Conservation (phyloP, 2,329 filamentous ascomycete genomes). For the Phaeoacremonium minimum region DNA sequence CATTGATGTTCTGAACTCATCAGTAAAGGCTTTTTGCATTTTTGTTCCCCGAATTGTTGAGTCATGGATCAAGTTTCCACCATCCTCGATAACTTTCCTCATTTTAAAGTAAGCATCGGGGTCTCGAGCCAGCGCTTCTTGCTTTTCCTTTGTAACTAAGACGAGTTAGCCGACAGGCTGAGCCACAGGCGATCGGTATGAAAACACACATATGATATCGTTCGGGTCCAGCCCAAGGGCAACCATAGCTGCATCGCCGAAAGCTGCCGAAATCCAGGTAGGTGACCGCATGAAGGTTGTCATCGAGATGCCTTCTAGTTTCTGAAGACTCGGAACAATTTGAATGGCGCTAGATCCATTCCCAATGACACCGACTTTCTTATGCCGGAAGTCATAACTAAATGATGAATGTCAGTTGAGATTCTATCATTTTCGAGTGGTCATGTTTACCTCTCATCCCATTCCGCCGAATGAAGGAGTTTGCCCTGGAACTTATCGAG, state of each 20-base stretch:
- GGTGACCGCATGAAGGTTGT: constrained; percentile 43
- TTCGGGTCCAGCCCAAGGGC: constrained; percentile 35
- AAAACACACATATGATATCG: constrained; percentile 28
- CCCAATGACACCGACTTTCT: constrained; percentile 46
- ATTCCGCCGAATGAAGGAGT: constrained; percentile 39
- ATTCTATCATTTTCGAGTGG: not conserved
- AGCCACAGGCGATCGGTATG: no score
- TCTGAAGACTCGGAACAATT: constrained; percentile 45
- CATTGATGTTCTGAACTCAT: constrained; percentile 32
- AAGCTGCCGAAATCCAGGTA: constrained; percentile 42
- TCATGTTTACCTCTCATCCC: constrained; percentile 31
- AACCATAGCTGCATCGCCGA: constrained; percentile 38
- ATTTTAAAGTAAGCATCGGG: constrained; percentile 31
- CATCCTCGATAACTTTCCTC: constrained; percentile 38
- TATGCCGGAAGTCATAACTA: constrained; percentile 41
- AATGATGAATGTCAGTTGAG: not conserved
- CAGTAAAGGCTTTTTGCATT: constrained; percentile 26
- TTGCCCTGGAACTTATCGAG: constrained; percentile 35
- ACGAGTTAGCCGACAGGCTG: no score
- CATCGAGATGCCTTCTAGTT: constrained; percentile 31
- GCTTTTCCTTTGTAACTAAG: constrained; percentile 32
- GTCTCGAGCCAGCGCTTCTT: constrained; percentile 27
- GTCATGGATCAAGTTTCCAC: constrained; percentile 36
- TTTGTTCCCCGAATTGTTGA: constrained; percentile 29
- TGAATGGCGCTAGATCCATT: constrained; percentile 49